These are phyloP conservation scores for Microstegium vimineum DNA, from an alignment of 176 grass and related monocot genomes.

Conservation along the genomic window DNA sequence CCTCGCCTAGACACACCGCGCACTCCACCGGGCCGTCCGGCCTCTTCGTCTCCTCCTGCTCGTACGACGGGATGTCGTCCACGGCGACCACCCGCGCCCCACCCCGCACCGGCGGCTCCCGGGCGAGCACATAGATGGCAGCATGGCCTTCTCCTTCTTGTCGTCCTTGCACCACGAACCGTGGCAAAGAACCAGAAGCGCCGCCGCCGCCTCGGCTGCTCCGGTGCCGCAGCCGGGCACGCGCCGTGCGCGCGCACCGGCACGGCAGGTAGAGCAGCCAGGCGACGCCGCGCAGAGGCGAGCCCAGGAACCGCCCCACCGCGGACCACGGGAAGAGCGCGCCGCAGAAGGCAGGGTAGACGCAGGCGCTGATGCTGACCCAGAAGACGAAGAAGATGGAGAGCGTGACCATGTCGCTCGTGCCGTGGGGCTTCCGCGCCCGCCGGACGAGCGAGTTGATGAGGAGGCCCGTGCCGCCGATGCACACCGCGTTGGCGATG, in stretches of 20 bases:
- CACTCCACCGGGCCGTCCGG: constrained; percentile 1
- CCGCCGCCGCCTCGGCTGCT: background rate
- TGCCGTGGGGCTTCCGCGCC: background rate
- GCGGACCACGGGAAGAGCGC: constrained; percentile 15
- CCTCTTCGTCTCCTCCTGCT: background rate
- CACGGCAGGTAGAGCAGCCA: background rate
- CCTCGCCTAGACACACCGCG: constrained; percentile 26
- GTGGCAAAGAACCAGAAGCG: background rate
- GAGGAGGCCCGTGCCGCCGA: background rate
- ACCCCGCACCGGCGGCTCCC: background rate
- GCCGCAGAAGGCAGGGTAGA: background rate
- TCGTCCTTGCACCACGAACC: background rate
- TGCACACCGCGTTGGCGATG: background rate
- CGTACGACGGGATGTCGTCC: constrained; percentile 26
- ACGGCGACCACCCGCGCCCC: background rate
- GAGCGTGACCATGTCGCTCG: background rate
- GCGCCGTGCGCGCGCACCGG: background rate
- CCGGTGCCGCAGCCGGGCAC: background rate
- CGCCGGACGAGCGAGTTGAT: background rate
- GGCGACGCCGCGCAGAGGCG: background rate
- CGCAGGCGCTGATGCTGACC: background rate
- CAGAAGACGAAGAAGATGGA: background rate
- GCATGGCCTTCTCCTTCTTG: no score
- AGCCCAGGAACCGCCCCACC: background rate
- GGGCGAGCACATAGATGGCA: background rate